phyloP scores from a whole-genome alignment of 2,329 filamentous ascomycete genomes.

The Xylariaceae sp. region DNA sequence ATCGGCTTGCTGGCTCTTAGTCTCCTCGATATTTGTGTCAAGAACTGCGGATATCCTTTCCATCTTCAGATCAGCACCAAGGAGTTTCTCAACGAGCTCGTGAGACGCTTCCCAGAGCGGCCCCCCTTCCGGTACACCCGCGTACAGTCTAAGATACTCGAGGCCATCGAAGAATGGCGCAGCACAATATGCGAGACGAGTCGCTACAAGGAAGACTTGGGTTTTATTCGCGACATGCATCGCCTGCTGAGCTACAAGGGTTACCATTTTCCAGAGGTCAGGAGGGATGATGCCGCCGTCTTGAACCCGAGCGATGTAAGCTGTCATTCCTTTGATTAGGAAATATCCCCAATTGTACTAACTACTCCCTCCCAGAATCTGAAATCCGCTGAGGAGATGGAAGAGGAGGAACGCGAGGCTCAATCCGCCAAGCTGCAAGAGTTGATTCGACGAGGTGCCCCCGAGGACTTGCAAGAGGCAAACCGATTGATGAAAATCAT shows the following conservation, averaged over 20 bases:
- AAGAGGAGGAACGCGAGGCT: conserved; percentile 91
- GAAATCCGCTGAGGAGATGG: conserved; percentile 97
- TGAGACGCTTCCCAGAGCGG: conserved; percentile 92
- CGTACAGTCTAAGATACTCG: conserved; percentile 91
- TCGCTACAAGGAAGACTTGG: conserved; percentile 94
- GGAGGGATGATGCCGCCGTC: conserved; percentile 92
- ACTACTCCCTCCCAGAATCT: conserved; percentile 69
- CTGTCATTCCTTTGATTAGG: conserved; percentile 35
- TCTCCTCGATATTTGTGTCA: conserved; percentile 97
- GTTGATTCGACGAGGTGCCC: conserved; percentile 88
- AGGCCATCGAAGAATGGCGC: conserved; percentile 98
- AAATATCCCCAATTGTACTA: too few relatives aligned
- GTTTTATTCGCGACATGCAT: conserved; percentile 98
- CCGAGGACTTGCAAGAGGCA: conserved; percentile 93
- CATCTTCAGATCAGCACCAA: conserved; percentile 98
- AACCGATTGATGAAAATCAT: conserved; percentile 99
- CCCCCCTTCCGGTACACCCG: conserved; percentile 85
- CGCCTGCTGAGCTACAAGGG: conserved; percentile 94
- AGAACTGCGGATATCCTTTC: conserved; percentile 99
- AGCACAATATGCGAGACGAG: conserved; percentile 98
- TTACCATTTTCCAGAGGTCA: conserved; percentile 91
- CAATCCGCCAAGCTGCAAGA: conserved; percentile 99
- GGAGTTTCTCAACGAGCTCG: conserved; percentile 97
- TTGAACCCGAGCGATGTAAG: conserved; percentile 94
- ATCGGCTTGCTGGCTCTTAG: conserved; percentile 88